phyloP scores from a whole-genome alignment of 2,329 filamentous ascomycete genomes.

The Magnaporthales sp. region DNA sequence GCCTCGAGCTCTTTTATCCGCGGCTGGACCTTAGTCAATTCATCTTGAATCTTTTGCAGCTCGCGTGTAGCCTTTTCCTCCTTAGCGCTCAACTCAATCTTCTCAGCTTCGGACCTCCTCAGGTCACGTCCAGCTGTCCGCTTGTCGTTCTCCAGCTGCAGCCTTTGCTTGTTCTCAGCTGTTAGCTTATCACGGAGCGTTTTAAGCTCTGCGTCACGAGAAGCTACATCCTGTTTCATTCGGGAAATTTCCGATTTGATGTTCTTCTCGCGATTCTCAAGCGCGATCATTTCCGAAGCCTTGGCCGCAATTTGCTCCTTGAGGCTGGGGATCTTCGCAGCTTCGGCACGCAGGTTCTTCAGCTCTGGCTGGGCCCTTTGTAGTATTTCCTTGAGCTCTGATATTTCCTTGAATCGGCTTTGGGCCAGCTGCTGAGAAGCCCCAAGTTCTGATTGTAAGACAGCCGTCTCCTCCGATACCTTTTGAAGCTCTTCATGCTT shows the following conservation, averaged over 20 bases:
- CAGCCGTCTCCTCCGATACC: constrained; percentile 33
- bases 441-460: constrained; percentile 72
- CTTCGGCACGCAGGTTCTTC: constrained; percentile 68
- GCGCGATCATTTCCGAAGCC: constrained; percentile 54
- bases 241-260: constrained; percentile 64
- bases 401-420: constrained; percentile 78
- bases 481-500: constrained; percentile 27
- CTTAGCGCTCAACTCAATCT: constrained; percentile 65
- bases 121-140: constrained; percentile 68
- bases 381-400: constrained; percentile 68
- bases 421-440: constrained; percentile 83
- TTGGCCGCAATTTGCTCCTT: constrained; percentile 64
- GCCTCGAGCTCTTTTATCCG: constrained; percentile 62
- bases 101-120: constrained; percentile 68
- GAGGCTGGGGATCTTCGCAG: constrained; percentile 60
- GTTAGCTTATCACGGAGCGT: constrained; percentile 69
- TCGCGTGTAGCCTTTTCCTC: constrained; percentile 65
- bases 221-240: constrained; percentile 60
- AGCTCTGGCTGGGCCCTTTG: constrained; percentile 84
- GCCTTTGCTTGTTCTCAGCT: constrained; percentile 61
- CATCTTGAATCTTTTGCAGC: constrained; percentile 62
- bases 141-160: constrained; percentile 72
- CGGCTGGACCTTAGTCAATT: constrained; percentile 57
- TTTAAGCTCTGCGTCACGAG: constrained; percentile 72
- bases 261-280: constrained; percentile 78